Base-by-base conservation (phyloP, 2,329 filamentous ascomycete species). In the Sclerotinia trifoliorum region DNA sequence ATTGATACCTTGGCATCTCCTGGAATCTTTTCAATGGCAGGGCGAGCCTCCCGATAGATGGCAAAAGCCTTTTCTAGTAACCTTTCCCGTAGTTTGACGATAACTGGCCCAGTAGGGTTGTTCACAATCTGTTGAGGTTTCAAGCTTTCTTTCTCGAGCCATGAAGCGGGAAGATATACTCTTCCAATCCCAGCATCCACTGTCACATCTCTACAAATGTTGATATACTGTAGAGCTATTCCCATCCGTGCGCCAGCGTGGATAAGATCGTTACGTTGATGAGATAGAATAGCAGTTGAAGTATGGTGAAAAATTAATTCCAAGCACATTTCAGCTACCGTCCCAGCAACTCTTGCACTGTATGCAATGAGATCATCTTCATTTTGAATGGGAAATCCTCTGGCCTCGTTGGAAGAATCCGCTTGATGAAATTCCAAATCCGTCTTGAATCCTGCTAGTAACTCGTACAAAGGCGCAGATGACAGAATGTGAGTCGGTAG, bases 211-310 rank as follows among this genome's bases (percentile, higher is more conserved):
- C 90, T 86, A 3, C 89, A 88, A 70, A 93, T 92, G 74, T 93
- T 93, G 73, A 91, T 86, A 73, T 90, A 92, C 74, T 93, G 90
- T n/a, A 93, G 79, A 1, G 90, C 90, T 46, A 90, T 83, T 0
- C 90, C 90, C 90, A 92, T 92, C 39, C 83, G 81, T 26, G 82
- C 81, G 1, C 88, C 88, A 0, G 88, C 84, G 21, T 80, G 74
- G 19, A 88, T 79, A 7, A 91, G 80, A 3, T 79, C 74, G 19
- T 80, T 75, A 54, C 77, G 71, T 39, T 81, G 78, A 55, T 77
- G 46, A 19, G 57, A 44, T 13, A 71, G 68, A 6, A 67, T 69
- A 10, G 32, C 24, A 68, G 42, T 67, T 5, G 77, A 67, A 51
- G 58, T 77, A 73, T 91, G 86, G 69, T 85, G 79, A 72, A 90